A percentile compares a stretch with the other conserved stretches of the same genome.
phyloP scores from a whole-genome alignment of 2,329 filamentous ascomycete species.

The Penicillium sp. region DNA sequence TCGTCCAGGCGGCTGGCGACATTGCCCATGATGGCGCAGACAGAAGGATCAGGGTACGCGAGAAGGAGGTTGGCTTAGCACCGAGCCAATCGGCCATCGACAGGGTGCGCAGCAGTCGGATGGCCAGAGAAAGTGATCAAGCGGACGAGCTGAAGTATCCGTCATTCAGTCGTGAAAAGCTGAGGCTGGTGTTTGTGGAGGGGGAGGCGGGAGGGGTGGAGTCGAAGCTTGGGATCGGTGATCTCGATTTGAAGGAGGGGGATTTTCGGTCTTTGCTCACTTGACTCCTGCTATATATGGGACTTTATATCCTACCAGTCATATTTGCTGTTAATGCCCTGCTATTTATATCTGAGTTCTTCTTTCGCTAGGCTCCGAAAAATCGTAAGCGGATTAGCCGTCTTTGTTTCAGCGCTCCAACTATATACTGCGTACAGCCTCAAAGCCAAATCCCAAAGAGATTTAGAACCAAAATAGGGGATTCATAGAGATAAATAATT shows the following conservation, averaged over 20 bases:
- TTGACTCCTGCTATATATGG: not conserved
- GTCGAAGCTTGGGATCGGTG: conserved; percentile 14
- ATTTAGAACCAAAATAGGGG: too few relatives aligned
- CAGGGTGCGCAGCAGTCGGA: conserved; percentile 26
- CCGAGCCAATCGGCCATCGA: conserved; percentile 33
- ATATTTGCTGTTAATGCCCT: not conserved
- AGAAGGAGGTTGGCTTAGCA: conserved; percentile 25
- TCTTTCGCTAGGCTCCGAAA: not conserved
- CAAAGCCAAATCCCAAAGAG: too few relatives aligned
- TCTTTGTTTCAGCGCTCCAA: conserved; percentile 4
- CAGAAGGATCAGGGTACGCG: conserved; percentile 25
- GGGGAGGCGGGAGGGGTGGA: conserved; percentile 6
- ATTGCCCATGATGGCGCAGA: conserved; percentile 69
- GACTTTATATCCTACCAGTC: too few relatives aligned
- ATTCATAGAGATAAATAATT: not conserved
- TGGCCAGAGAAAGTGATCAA: conserved; percentile 12
- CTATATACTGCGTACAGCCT: not conserved
- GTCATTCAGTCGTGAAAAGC: conserved; percentile 23
- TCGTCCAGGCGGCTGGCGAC: conserved; percentile 86
- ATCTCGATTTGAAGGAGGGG: conserved; percentile 11
- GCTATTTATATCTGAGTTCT: not conserved
- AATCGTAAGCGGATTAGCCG: not conserved
- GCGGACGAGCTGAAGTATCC: conserved; percentile 10
- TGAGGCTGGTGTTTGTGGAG: conserved; percentile 2
- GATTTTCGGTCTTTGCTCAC: conserved; percentile 4